phyloP scores from a whole-genome alignment of 2,329 filamentous ascomycete species.

The Claviceps lovelessii region DNA sequence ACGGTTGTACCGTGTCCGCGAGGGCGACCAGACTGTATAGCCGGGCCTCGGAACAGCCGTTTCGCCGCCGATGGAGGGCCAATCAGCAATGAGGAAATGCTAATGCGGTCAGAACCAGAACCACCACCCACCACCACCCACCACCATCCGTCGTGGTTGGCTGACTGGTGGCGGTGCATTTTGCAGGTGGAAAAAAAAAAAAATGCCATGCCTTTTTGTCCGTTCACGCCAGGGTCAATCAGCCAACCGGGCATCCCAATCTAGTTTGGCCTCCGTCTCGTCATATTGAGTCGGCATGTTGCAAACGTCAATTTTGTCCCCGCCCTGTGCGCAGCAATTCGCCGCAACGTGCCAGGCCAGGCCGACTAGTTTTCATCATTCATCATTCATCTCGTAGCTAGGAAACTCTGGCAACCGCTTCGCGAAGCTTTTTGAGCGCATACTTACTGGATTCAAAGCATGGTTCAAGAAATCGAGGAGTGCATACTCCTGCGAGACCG shows the following conservation, averaged over 20 bases:
- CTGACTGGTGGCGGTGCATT: background rate
- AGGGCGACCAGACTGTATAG: too few relatives aligned
- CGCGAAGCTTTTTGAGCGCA: too few relatives aligned
- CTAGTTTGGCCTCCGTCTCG: too few relatives aligned
- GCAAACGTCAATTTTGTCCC: background rate
- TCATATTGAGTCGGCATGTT: background rate
- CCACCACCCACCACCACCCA: too few relatives aligned
- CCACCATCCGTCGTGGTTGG: background rate
- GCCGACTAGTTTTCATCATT: background rate
- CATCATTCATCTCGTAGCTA: background rate
- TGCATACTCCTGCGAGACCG: too few relatives aligned
- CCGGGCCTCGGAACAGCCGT: background rate
- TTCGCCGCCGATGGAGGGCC: conserved; percentile 6
- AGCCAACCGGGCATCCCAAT: too few relatives aligned
- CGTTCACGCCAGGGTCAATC: background rate
- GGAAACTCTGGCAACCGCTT: background rate
- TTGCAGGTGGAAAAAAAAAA: too few relatives aligned
- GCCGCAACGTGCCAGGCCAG: too few relatives aligned
- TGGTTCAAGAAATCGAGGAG: too few relatives aligned
- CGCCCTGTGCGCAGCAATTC: background rate
- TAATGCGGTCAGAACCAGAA: conserved; percentile 9
- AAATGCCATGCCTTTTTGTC: too few relatives aligned
- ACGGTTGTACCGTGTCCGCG: too few relatives aligned
- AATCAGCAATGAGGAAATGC: conserved; percentile 16
- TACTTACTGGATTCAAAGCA: too few relatives aligned